Evolutionary conservation across 495 filamentous ascomycete species (phyloP), one percentile per base, ranked within the genome.

Genomic region (Hyaloscypha finlandica): DNA sequence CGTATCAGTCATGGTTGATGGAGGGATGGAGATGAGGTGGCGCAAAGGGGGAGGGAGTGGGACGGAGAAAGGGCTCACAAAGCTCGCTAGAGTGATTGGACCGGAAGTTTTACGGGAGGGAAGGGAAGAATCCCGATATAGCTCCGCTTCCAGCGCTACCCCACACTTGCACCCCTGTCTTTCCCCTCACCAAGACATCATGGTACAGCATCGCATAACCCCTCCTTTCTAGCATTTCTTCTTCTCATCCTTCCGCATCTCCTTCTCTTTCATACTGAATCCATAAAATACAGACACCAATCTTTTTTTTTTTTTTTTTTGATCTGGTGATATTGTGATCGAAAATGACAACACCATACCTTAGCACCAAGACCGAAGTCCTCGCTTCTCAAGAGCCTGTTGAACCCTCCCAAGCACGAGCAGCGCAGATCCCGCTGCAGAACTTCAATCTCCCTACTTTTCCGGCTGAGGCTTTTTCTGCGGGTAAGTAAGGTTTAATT

Each of bases 381-480:
- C 72, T 68, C 57, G 14, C 51, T 55, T 55, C 84, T 82, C 69
- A 67, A 70, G 30, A 81, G 81, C 74, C 83, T 77, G 39, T 70
- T 72, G 14, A 63, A 0, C 65, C 69, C 1, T 30, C 61, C 42
- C 53, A 63, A 56, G 69, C 69, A 6, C 51, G 35, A 75, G 78
- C 70, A 78, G 85, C 77, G 78, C 79, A 71, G 42, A 63, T 71
- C 20, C 69, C 69, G 0, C 59, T 71, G 8, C 53, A 59, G 30
- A 53, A 53, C 59, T 71, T 71, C 75, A 83, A 81, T 71, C 83
- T 84, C 2, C 81, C 85, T 30, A 86, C 86, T 79, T 88, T 84
- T 79, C 84, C 81, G 63, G 80, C 81, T 37, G 70, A 74, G 52
- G 68, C 67, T 8, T 73, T 74, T 70, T 58, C 68, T 3, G 20